Evolutionary conservation across 2,329 filamentous ascomycete species (phyloP), one percentile per base, ranked within the genome.

Genomic region (Rhynchosporium agropyri): DNA sequence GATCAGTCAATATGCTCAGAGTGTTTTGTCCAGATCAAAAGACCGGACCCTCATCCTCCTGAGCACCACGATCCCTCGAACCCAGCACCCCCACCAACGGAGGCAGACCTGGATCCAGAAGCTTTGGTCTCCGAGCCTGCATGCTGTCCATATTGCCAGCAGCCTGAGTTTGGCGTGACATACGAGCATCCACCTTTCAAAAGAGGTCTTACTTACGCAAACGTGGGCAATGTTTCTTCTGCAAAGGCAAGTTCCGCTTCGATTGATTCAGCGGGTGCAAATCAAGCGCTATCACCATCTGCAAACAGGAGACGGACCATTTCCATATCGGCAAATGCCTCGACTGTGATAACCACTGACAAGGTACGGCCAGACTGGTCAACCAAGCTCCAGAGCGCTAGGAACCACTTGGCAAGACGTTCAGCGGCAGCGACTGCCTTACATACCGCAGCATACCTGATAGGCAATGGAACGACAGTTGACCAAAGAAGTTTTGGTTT

Each of bases 21-120:
- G 78, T 99, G 95, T 76, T 99, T 99, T 72, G 95, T 99, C 3
- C 95, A 99, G 76, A 99, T 99, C 75, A 98, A 97, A 76, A 86
- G 95, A 48, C 88, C 92, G 3, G 94, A 99, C 68, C 93, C 92
- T 9, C 91, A 97, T 75, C 86, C 92, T 45, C 91, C 92, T 1
- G 91, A 97, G 74, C 91, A 73, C 46, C 69, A 71, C 46, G 70
- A 73, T 42, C 65, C 69, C 13, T 65, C 68, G 8, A 66, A 71
- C 49, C 63, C 70, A 50, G 59, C 65, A n/a, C 56, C 69, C 40
- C 54, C 67, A 83, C 72, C 28, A 66, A 73, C 63, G 61, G 63
- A 67, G n/a, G 62, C 69, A 49, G 55, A 68, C 7, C 70, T 69
- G 13, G 70, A 75, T n/a, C 80, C 83, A 0, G 85, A 87, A 59